Percentiles rank a stretch among this genome's conserved stretches.
Conservation (phyloP, 2,329 filamentous ascomycete species). For the Arthrobotrys sphaeroides region DNA sequence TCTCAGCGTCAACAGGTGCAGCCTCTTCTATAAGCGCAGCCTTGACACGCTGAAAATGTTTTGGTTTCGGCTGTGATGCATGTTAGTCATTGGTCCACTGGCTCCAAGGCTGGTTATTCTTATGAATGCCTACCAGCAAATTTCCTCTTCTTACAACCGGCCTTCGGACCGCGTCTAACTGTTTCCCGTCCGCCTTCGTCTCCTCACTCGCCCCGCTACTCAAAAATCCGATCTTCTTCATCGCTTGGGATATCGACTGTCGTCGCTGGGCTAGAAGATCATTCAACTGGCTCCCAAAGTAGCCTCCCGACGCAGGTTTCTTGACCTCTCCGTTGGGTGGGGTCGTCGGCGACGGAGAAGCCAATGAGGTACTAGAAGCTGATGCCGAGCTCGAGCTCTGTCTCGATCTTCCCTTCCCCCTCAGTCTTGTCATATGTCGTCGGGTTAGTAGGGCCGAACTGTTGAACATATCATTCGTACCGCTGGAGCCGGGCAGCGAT, state of each 20-base stretch:
- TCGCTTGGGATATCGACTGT: slow-evolving; percentile 89
- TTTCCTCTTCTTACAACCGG: slow-evolving; percentile 88
- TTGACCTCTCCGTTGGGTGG: slow-evolving; percentile 54
- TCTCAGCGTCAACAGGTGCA: slow-evolving; percentile 86
- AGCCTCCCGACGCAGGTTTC: slow-evolving; percentile 62
- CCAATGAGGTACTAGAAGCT: slow-evolving; percentile 57
- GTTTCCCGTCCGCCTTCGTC: slow-evolving; percentile 63
- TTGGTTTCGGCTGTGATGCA: slow-evolving; percentile 84
- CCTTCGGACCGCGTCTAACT: slow-evolving; percentile 76
- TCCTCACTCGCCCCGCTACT: slow-evolving; percentile 55
- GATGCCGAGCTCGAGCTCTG: slow-evolving; percentile 76
- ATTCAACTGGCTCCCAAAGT: slow-evolving; percentile 67
- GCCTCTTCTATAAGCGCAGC: slow-evolving; percentile 89
- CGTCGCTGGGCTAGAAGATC: slow-evolving; percentile 68
- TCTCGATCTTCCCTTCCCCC: slow-evolving; percentile 63
- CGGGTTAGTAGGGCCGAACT: slow-evolving; percentile 56
- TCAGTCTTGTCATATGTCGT: slow-evolving; percentile 57
- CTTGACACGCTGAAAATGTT: slow-evolving; percentile 91
- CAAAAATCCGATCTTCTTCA: slow-evolving; percentile 56
- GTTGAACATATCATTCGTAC: slow-evolving; percentile 53
- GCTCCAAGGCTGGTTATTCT: background rate
- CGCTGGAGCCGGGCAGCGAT: slow-evolving; percentile 39
- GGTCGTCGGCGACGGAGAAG: slow-evolving; percentile 56
- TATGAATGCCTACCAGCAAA: slow-evolving; percentile 73
- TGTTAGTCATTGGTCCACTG: slow-evolving; percentile 58